Base-by-base conservation (phyloP, 768 basidiomycete genomes). In the Xerocomus spinulosus region DNA sequence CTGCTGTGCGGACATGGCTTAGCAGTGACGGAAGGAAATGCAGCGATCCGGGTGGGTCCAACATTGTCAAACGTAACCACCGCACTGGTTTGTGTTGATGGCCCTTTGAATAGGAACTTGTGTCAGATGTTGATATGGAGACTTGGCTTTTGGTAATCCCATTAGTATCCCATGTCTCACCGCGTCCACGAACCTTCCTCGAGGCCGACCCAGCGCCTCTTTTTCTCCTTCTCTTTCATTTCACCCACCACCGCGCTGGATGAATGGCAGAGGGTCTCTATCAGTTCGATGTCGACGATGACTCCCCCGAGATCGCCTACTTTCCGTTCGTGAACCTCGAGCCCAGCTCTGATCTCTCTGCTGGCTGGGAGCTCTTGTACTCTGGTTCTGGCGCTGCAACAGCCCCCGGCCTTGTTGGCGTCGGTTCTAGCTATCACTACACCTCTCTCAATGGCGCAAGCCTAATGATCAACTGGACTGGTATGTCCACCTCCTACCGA, bases 281-380 rank as follows among this genome's bases (percentile, higher is more conserved):
- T 28, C 60, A 73, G 49, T 70, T 86, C 66, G 54, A 64, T 49
- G 70, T 89, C 57, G 77, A 83, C 64, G 80, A 87, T 61, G 79
- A 80, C 45, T 87, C 86, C 35, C 86, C 86, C 4, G 59, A 72
- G 38, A 69, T 88, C 54, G 52, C 57, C 23, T 89, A 87, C 69
- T 72, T 63, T 49, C 86, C 87, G 20, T 77, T 80, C 50, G 58
- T 69, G 35, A 82, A 85, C 63, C 76, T 75, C 10, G 68, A 80
- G 48, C 69, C 76, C 33, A 62, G 73, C 42, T 65, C 77, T 1
- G 71, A 81, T 55, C 56, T 79, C 34, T 57, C 64, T 17, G 72
- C 70, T 23, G 85, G 85, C 59, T 91, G 88, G 88, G 81, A 80
- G 60, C 78, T 85, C 15, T 78, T 73, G 66, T 87, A 77, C 64